Base-by-base conservation (phyloP, 495 filamentous ascomycete genomes). In the Penicillium arizonense region DNA sequence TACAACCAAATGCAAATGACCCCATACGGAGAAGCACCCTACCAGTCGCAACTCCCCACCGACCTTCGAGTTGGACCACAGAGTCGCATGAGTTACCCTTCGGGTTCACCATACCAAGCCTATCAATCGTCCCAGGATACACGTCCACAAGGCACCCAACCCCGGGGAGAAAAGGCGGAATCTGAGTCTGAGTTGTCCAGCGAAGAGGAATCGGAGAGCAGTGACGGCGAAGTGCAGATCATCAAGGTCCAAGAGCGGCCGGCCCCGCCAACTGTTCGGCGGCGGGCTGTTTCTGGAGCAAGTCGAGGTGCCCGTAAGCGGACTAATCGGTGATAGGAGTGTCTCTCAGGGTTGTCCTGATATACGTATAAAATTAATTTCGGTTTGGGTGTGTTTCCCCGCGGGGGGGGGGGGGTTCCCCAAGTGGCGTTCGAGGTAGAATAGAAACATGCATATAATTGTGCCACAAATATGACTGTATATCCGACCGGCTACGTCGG, bases 141-240 rank as follows among this genome's bases (percentile, higher is more conserved):
- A 9, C 54, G 63, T 9, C 41, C 20, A 9, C 30, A 46, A 39
- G 44, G 28, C 44, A 44, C 54, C 18, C 55, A 50, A 38, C 37
- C 63, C 38, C 55, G 57, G 42, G 37, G 44, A 50, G 37, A 58
- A 23, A 45, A 50, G n/a, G 50, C 65, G 20, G 61, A 58, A 43
- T 49, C 56, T 11, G 57, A 56, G 30, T 50, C 62, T 2, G 62
- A 65, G 9, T 21, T 33, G 3, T 62, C 58, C 28, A 63, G 53
- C 43, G 61, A 63, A 12, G 58, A 58, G 14, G 59, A 62, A 53
- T 53, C 55, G n/a, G 55, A 53, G 33, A 64, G 56, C 39, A 68
- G 61, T 50, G 63, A 59, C n/a, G 69, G 73, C 43, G 63, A 66
- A 40, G 57, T 71, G 18, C 64, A 68, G 43, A 63, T 74, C 7